Conservation (phyloP, 108 stramenopile species). For the Cyclotella sp. region DNA sequence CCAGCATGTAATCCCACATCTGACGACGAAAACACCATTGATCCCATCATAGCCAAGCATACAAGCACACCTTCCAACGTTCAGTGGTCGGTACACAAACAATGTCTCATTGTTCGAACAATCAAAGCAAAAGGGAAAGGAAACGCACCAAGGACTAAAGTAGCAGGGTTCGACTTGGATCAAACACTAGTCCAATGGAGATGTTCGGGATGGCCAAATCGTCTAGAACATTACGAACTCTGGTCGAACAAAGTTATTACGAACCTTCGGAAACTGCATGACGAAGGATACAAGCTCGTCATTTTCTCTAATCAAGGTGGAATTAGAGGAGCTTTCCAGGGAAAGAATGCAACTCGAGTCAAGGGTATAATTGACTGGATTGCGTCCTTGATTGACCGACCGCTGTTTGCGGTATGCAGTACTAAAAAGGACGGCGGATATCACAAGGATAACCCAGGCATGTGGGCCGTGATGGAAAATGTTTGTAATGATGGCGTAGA, state of each 20-base stretch:
- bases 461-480: conserved; percentile 72
- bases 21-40: background rate
- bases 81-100: conserved; percentile 43
- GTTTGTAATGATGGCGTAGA: conserved; percentile 41
- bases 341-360: conserved; percentile 74
- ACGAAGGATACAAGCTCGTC: conserved; percentile 64
- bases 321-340: conserved; percentile 64
- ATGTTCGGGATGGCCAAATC: conserved; percentile 60
- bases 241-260: conserved; percentile 63
- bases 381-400: conserved; percentile 62
- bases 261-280: conserved; percentile 61
- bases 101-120: conserved; percentile 40
- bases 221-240: conserved; percentile 71
- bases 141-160: conserved; percentile 49
- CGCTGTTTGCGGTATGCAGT: conserved; percentile 64
- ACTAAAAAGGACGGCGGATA: conserved; percentile 65
- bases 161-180: conserved; percentile 87
- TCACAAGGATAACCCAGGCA: conserved; percentile 72
- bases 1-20: background rate
- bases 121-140: background rate
- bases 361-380: conserved; percentile 78
- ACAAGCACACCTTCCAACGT: conserved; percentile 22
- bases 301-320: conserved; percentile 86
- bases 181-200: conserved; percentile 74
- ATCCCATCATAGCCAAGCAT: conserved; percentile 39